phyloP scores from a whole-genome alignment of 805 yeast species.

The Tetrapisispora namnaoensis region DNA sequence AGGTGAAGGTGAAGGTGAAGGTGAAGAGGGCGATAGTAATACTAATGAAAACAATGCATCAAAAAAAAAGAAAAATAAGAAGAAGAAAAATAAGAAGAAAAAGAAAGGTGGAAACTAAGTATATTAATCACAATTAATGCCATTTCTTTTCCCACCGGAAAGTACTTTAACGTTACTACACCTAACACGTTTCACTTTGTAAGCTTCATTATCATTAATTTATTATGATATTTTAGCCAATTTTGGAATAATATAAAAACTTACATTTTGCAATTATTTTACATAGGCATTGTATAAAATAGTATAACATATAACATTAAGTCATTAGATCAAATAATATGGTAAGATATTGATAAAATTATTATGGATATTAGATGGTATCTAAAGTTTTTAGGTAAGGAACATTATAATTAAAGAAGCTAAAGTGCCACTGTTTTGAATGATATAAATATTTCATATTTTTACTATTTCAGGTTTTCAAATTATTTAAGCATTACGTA shows the following conservation, averaged over 20 bases:
- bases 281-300: background rate
- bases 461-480: too few species aligned
- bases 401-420: too few species aligned
- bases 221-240: background rate
- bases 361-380: too few species aligned
- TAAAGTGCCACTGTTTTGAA: too few species aligned
- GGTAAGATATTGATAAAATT: background rate
- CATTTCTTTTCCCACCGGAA: background rate
- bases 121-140: background rate
- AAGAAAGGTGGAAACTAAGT: constrained; percentile 5
- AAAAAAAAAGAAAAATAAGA: constrained; percentile 2
- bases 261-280: background rate
- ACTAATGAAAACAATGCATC: background rate
- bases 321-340: background rate
- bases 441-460: too few species aligned
- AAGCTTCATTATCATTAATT: background rate
- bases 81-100: constrained; percentile 4
- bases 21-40: constrained; percentile 6
- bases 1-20: background rate
- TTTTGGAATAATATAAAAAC: background rate
- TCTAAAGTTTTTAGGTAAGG: too few species aligned
- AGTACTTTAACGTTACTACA: background rate
- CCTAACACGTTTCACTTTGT: background rate
- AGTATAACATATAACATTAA: too few species aligned
- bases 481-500: too few species aligned